phyloP scores from a whole-genome alignment of 768 basidiomycete species.

The Trametes cinnabarina region DNA sequence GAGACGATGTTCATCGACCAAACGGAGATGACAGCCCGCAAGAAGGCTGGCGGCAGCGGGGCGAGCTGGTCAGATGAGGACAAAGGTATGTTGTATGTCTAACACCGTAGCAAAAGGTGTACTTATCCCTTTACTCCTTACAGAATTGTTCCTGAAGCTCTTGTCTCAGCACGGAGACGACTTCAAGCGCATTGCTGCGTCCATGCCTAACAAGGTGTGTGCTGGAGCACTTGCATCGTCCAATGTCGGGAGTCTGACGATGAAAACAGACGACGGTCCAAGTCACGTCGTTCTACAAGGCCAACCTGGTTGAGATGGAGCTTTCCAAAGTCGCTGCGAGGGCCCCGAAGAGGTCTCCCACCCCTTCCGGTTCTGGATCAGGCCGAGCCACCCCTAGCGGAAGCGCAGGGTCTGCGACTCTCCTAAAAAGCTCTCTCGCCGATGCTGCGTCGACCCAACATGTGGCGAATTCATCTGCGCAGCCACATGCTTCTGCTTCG shows the following conservation, averaged over 20 bases:
- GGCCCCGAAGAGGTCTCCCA: conserved; percentile 41
- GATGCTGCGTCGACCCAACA: no score
- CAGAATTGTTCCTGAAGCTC: conserved; percentile 53
- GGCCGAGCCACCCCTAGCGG: conserved; percentile 1
- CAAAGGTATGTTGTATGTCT: conserved; percentile 53
- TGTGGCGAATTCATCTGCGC: neutral
- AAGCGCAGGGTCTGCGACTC: conserved; percentile 10
- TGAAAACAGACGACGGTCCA: conserved; percentile 50
- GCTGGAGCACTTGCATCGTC: neutral
- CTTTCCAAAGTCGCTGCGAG: conserved; percentile 40
- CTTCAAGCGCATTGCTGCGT: conserved; percentile 66
- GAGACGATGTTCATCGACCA: conserved; percentile 28
- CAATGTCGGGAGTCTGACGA: conserved; percentile 1
- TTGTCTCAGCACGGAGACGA: conserved; percentile 64
- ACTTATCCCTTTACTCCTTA: neutral
- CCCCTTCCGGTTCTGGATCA: conserved; percentile 7
- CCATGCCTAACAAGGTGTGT: conserved; percentile 60
- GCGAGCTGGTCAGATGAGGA: conserved; percentile 67
- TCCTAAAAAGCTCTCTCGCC: no score
- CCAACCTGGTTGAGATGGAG: conserved; percentile 40
- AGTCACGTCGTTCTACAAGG: conserved; percentile 52
- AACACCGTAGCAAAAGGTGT: neutral
- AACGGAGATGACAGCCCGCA: conserved; percentile 25
- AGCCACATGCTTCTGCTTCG: neutral
- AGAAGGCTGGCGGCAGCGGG: conserved; percentile 31